Percentiles rank a stretch among this genome's conserved stretches.
phyloP scores from a whole-genome alignment of 345 rosid species.

The Laguncularia racemosa region DNA sequence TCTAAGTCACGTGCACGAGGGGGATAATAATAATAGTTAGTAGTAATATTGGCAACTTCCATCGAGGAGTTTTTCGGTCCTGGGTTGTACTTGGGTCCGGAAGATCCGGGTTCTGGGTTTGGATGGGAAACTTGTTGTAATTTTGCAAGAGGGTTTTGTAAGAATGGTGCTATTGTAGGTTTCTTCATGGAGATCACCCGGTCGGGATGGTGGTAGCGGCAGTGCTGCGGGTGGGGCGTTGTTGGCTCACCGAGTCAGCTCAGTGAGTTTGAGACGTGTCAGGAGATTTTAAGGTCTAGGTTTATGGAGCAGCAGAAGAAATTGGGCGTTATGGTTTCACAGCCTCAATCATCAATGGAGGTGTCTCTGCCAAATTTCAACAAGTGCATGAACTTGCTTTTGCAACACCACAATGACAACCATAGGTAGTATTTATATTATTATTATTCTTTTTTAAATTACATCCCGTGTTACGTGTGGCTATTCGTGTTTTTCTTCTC shows the following conservation, averaged over 20 bases:
- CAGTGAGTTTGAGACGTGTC: conserved; percentile 41
- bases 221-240: conserved; percentile 6
- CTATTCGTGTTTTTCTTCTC: not conserved
- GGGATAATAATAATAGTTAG: too few species aligned
- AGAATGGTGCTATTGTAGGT: conserved; percentile 57
- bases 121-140: conserved; percentile 61
- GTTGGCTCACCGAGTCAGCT: conserved; percentile 5
- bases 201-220: conserved; percentile 29
- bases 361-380: conserved; percentile 35
- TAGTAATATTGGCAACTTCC: conserved; percentile 16
- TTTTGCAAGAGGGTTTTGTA: conserved; percentile 60
- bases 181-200: conserved; percentile 39
- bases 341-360: conserved; percentile 33
- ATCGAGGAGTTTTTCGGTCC: conserved; percentile 40
- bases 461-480: not conserved
- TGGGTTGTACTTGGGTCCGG: conserved; percentile 34
- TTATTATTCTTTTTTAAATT: not conserved
- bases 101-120: conserved; percentile 36
- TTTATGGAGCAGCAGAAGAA: conserved; percentile 36
- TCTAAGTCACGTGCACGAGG: too few species aligned
- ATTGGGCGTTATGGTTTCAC: conserved; percentile 17
- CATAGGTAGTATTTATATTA: too few species aligned
- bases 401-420: conserved; percentile 42
- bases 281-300: conserved; percentile 41
- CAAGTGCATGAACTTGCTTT: conserved; percentile 37